phyloP scores from a whole-genome alignment of 129 eudicot genomes.

The Centrapalus pauciflorus region DNA sequence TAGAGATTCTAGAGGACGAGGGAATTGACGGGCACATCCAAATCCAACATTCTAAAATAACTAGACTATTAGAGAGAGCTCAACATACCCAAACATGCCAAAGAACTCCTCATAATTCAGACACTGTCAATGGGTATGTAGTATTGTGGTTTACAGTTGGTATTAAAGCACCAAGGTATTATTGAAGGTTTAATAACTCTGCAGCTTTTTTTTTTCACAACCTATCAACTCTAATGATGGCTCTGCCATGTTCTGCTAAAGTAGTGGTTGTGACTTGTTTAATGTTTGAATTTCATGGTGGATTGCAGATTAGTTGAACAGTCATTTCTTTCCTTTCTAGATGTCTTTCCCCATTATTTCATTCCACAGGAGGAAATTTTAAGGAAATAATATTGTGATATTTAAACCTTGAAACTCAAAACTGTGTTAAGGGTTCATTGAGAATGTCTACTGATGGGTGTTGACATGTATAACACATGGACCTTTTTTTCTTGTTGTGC shows the following conservation, averaged over 20 bases:
- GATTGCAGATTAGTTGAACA: not conserved
- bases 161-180: not conserved
- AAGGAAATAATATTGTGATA: not conserved
- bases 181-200: not conserved
- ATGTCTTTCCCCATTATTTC: too few species aligned
- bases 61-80: too few species aligned
- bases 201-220: not conserved
- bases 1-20: not conserved
- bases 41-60: too few species aligned
- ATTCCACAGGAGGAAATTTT: not conserved
- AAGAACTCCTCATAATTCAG: too few species aligned
- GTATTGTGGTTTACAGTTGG: not conserved
- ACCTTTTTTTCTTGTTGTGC: slow-evolving; percentile 8
- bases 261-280: not conserved
- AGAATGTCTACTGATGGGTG: not conserved
- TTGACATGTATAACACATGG: not conserved
- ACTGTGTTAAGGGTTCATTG: not conserved
- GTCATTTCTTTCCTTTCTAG: not conserved
- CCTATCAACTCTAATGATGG: not conserved
- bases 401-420: not conserved
- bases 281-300: not conserved
- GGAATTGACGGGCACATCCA: not conserved
- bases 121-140: too few species aligned
- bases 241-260: not conserved
- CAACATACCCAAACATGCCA: too few species aligned